A percentile compares a stretch with the other conserved stretches of the same genome.
Conservation (phyloP, 176 grass and related monocot genomes). For the Oryza meyeriana region DNA sequence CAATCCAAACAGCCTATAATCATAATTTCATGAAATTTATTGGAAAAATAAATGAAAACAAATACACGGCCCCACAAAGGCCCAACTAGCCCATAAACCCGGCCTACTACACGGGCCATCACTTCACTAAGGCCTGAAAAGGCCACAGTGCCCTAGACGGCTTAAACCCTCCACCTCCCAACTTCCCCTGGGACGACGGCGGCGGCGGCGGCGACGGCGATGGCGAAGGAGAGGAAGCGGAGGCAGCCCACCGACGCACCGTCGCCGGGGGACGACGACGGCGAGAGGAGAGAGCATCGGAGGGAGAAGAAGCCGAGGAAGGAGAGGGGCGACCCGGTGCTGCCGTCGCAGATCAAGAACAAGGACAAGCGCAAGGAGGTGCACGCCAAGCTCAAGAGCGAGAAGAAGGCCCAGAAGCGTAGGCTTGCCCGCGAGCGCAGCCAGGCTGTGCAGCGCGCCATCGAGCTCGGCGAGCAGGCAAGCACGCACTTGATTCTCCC, state of each 20-base stretch:
- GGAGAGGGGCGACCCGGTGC: constrained; percentile 31
- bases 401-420: constrained; percentile 81
- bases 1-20: too few relatives aligned
- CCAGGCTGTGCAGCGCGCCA: constrained; percentile 46
- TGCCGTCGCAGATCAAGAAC: constrained; percentile 86
- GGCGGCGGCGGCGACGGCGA: background rate
- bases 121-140: too few relatives aligned
- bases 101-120: background rate
- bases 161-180: constrained; percentile 15
- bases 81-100: background rate
- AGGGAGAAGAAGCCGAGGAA: constrained; percentile 47
- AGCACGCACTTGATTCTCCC: background rate
- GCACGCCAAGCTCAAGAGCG: constrained; percentile 75
- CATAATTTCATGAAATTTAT: too few relatives aligned
- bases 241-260: constrained; percentile 1
- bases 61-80: background rate
- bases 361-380: constrained; percentile 91
- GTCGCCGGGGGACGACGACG: background rate
- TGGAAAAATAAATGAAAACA: too few relatives aligned
- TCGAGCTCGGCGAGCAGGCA: constrained; percentile 82
- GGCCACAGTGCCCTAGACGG: too few relatives aligned
- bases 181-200: too few relatives aligned
- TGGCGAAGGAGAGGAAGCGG: constrained; percentile 43
- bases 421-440: constrained; percentile 48
- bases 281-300: background rate